Evolutionary conservation across 208 protist genomes (phyloP), one percentile per base, ranked within the genome.

Genomic region (Acanthamoeba castellanii): DNA sequence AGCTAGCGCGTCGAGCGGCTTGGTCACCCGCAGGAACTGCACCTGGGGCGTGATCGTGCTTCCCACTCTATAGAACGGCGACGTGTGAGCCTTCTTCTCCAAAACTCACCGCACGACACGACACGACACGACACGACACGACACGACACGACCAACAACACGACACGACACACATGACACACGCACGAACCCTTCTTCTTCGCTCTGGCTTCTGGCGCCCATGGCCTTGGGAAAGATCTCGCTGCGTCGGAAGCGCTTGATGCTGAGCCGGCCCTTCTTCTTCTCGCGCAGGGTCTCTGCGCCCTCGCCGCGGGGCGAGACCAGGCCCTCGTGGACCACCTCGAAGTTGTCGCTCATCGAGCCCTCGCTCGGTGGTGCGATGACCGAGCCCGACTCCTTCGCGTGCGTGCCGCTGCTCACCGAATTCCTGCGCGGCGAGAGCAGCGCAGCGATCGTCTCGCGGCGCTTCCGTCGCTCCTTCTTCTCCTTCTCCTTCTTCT

Each of bases 11-110:
- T 85, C 76, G 27, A 85, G 76, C 2, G 76, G 76, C 76, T 85
- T 85, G 14, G 76, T 85, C 22, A 85, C 76, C 16, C 76, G 76
- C 34, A 85, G 76, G 76, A 85, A 85, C 76, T 85, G 76, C 76
- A 85, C 76, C 45, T 85, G 76, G 3, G 76, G 76, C 0, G 42
- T 27, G 42, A 1, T 57, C 34, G 76, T 14, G 47, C 47, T 85
- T 9, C 25, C 50, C 50, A 18, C 7, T 18, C 50, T 55, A 6
- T 0, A 11, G 13, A 55, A 55, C 7, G 8, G 50, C 7, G 13
- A 55, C 8, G 8, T 18, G 50, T 55, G 50, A 55, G 50, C 8
- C 14, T 6, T 55, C 50, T 18, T 20, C 7, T 0, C 7, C 14
- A 55, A 55, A 55, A 55, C 37, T 42, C 37, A 42, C 37, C 37